Base-by-base conservation (phyloP, 1,284 basidiomycete genomes). In the Ceratobasidium sp. region DNA sequence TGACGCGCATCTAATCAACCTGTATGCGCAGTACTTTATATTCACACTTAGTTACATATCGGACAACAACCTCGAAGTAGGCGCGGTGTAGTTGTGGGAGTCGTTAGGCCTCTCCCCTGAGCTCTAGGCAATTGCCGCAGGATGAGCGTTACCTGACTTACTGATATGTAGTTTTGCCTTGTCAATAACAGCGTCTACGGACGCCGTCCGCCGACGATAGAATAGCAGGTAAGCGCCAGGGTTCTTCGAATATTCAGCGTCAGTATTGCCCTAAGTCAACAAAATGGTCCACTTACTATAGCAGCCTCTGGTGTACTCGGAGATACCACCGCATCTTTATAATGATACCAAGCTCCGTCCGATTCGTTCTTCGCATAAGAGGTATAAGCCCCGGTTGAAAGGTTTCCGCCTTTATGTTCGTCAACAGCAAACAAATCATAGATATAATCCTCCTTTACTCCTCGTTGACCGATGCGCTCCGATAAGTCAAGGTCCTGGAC, bases 351-450 rank as follows among this genome's bases (percentile, higher is more conserved):
- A 83, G 94, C 91, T 53, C 89, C 89, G 77, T 93, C 94, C 60
- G 90, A 85, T 81, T 95, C 92, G 85, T 98, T 98, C 83, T 92
- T 89, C 40, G 96, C 96, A 85, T 95, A 98, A 2, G 97, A 97
- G 5, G 97, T 95, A 85, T 99, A 99, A 85, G 99, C 97, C 0
- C 97, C 97, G 58, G 97, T 97, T 49, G 97, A 97, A n/a, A 98
- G 87, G 18, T 44, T 58, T 0, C 97, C 97, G 66, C 97, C 97
- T 81, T 97, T 90, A 86, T 99, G 97, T 84, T 98, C 96, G 84
- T 98, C 96, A 9, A 98, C 96, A 3, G 92, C 96, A 86, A 93
- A 98, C 23, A 99, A 89, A 85, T 99, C 98, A 85, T 99, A 99
- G 44, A 67, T 18, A 12, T 46, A 56, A 33, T 46, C 63, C 18